These are phyloP conservation scores for Citrus hindsii DNA, from an alignment of 345 rosid genomes.

Conservation along the genomic window DNA sequence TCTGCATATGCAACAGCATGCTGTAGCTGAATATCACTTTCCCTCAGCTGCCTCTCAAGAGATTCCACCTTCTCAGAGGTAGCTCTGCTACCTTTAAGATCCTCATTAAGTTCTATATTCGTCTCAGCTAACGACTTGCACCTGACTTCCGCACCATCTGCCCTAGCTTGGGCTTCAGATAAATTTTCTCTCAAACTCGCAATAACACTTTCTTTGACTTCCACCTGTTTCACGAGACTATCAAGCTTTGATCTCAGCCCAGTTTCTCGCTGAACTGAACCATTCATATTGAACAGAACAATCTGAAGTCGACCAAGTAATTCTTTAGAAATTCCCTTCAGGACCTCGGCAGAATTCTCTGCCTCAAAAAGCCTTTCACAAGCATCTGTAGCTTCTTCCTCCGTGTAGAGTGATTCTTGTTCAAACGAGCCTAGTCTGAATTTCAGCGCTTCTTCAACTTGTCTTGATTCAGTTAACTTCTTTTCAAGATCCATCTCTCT, in stretches of 20 bases:
- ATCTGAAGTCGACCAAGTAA: slow-evolving; percentile 61
- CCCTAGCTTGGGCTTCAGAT: slow-evolving; percentile 46
- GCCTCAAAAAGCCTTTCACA: slow-evolving; percentile 62
- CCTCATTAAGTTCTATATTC: slow-evolving; percentile 47
- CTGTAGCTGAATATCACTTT: slow-evolving; percentile 62
- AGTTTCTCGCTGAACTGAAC: slow-evolving; percentile 52
- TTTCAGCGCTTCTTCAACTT: slow-evolving; percentile 51
- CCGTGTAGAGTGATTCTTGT: slow-evolving; percentile 53
- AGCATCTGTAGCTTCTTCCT: slow-evolving; percentile 59
- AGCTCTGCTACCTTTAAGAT: slow-evolving; percentile 44
- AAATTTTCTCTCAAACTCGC: slow-evolving; percentile 45
- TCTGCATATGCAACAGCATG: slow-evolving; percentile 78
- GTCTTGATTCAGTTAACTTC: slow-evolving; percentile 69
- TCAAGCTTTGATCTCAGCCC: slow-evolving; percentile 51
- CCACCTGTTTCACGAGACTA: slow-evolving; percentile 40
- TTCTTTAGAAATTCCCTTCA: slow-evolving; percentile 67
- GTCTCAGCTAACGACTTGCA: slow-evolving; percentile 42
- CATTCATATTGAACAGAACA: slow-evolving; percentile 62
- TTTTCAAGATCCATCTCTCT: slow-evolving; percentile 89
- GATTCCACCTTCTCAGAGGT: slow-evolving; percentile 52
- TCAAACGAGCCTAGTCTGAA: slow-evolving; percentile 47
- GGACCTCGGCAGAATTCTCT: slow-evolving; percentile 66
- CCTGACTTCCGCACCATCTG: slow-evolving; percentile 50
- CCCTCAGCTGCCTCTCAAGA: slow-evolving; percentile 63
- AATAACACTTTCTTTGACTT: slow-evolving; percentile 42